These are phyloP conservation scores for Phialocephala sp. DNA, from an alignment of 2,329 filamentous ascomycete species.

Conservation along the genomic window DNA sequence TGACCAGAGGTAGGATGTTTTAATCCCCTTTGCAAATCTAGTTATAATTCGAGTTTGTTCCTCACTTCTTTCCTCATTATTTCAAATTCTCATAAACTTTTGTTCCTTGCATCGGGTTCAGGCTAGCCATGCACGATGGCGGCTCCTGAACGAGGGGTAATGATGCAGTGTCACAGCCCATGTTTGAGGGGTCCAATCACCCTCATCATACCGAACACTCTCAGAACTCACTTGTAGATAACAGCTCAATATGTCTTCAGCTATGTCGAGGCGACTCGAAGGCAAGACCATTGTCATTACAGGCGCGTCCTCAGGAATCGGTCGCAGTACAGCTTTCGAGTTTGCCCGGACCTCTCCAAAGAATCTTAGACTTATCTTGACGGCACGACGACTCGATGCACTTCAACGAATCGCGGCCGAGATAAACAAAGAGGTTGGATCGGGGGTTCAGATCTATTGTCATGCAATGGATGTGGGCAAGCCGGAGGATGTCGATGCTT, in stretches of 20 bases:
- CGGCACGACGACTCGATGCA: conserved; percentile 82
- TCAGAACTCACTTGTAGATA: neutral
- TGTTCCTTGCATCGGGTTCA: neutral
- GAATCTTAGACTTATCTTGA: conserved; percentile 82
- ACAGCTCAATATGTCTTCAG: neutral
- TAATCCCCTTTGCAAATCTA: too few species aligned
- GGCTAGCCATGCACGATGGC: neutral
- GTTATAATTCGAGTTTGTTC: too few species aligned
- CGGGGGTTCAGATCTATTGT: conserved; percentile 80
- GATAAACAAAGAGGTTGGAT: conserved; percentile 76
- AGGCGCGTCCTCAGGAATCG: conserved; percentile 94
- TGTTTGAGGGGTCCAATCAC: neutral
- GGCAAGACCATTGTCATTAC: conserved; percentile 94
- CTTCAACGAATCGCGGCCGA: conserved; percentile 77
- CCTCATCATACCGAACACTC: neutral
- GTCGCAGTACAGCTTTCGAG: conserved; percentile 81
- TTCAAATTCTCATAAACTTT: neutral
- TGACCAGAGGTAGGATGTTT: too few species aligned
- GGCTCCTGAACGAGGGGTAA: neutral
- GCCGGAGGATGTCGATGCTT: conserved; percentile 71
- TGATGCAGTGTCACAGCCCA: conserved; percentile 1
- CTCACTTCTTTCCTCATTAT: neutral
- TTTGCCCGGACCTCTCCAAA: conserved; percentile 85
- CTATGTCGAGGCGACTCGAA: conserved; percentile 75
- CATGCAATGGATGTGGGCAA: conserved; percentile 88